phyloP scores from a whole-genome alignment of 305 asterid genomes.

The Salvia sclarea region DNA sequence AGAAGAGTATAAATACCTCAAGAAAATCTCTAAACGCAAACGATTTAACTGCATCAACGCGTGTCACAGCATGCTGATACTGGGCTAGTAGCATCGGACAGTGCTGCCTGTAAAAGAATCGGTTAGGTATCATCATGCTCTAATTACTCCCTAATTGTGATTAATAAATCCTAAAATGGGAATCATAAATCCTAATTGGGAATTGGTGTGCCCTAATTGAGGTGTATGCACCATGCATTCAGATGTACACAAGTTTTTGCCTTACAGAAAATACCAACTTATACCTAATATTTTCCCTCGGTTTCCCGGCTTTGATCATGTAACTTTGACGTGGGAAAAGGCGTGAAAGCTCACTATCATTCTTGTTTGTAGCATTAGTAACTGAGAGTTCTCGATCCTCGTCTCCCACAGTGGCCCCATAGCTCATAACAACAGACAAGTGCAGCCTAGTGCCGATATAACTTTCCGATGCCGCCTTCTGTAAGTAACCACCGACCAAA shows the following conservation, averaged over 20 bases:
- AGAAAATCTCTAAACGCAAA: constrained; percentile 60
- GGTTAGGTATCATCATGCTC: constrained; percentile 17
- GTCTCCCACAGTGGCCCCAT: constrained; percentile 49
- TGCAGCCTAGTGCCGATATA: constrained; percentile 60
- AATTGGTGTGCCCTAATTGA: too few species aligned
- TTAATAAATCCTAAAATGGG: too few species aligned
- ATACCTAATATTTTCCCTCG: constrained; percentile 67
- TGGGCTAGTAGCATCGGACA: constrained; percentile 85
- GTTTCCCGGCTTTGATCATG: constrained; percentile 70
- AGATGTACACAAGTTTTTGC: too few species aligned
- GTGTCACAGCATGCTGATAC: constrained; percentile 89
- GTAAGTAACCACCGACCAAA: constrained; percentile 55
- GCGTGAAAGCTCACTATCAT: constrained; percentile 41
- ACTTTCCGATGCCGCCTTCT: constrained; percentile 44
- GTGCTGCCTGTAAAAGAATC: constrained; percentile 46
- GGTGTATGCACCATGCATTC: too few species aligned
- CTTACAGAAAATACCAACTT: constrained; percentile 12
- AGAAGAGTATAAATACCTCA: constrained; percentile 47
- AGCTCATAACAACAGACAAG: constrained; percentile 68
- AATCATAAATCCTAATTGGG: too few species aligned
- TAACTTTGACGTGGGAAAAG: constrained; percentile 82
- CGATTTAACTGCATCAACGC: constrained; percentile 66
- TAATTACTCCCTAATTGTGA: too few species aligned
- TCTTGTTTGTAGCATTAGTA: constrained; percentile 31
- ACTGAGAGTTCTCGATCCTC: constrained; percentile 42